Base-by-base conservation (phyloP, 2,329 filamentous ascomycete genomes). In the Sphaerulina musiva region DNA sequence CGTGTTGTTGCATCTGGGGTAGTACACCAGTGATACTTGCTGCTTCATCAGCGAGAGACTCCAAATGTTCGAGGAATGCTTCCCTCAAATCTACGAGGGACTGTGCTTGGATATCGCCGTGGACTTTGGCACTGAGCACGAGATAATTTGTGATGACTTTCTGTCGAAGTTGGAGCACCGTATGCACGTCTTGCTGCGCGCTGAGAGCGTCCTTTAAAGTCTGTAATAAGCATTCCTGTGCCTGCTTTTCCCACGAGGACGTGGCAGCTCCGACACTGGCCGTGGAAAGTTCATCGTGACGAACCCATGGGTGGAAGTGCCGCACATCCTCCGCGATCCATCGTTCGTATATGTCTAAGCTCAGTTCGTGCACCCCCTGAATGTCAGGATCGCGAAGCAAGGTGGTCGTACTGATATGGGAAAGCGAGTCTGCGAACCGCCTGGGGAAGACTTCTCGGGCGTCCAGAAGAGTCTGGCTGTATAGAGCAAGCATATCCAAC, bases 281-380 rank as follows among this genome's bases (percentile, higher is more conserved):
- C 31, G 66, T 58, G 23, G 72, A 66, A 4, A 78, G 63, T 60
- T 93, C 87, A 60, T 91, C 88, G 63, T 95, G 84, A 31, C 87
- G 83, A 36, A 95, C 87, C 73, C 89, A 95, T 0, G 91, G 91
- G 0, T 84, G 92, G 67, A 95, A 96, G 60, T 86, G 86, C 45
- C 81, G 82, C 41, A 95, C 87, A 56, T 95, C 89, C 6, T 90
- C 83, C 14, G 86, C 80, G 58, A 93, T 87, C 87, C 90, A 95
- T 17, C 79, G 79, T 59, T 85, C 82, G 64, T 89, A 83, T 8
- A 93, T 73, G 65, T 95, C 89, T 26, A 96, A 73, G 36, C 87
- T 81, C 10, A 95, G 73, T 12, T 85, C 85, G 59, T 87, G 82
- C 1, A 93, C 70, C 1, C 74, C 72, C 51, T 79, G 78, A 14